Evolutionary conservation across 495 filamentous ascomycete genomes (phyloP).

Genomic region (Aspergillus diversus): DNA sequence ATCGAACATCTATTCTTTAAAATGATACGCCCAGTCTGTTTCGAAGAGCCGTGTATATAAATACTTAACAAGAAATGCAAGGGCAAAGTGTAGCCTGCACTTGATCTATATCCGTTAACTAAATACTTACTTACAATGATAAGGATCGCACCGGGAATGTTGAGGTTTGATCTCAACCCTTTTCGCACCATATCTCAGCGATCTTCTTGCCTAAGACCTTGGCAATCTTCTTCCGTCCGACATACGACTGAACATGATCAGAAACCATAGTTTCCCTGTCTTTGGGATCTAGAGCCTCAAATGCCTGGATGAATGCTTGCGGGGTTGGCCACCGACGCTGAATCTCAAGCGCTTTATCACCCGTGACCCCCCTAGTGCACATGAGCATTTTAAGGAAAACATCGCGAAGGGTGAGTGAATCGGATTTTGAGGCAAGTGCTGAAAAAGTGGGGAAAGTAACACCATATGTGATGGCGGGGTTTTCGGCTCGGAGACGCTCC

Average conservation of each 20-base stretch:
- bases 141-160: background rate
- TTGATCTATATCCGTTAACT: background rate
- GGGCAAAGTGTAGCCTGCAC: background rate
- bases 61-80: background rate
- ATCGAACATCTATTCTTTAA: background rate
- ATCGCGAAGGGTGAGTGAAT: constrained; percentile 72
- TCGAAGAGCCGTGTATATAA: no score
- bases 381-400: constrained; percentile 87
- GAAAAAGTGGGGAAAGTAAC: constrained; percentile 76
- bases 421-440: constrained; percentile 72
- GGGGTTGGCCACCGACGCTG: constrained; percentile 77
- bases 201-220: constrained; percentile 68
- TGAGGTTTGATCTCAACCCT: constrained; percentile 15
- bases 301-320: constrained; percentile 68
- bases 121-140: background rate
- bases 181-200: constrained; percentile 71
- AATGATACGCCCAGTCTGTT: no score
- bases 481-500: constrained; percentile 54
- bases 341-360: constrained; percentile 82
- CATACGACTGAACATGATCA: constrained; percentile 53
- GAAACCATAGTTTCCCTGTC: constrained; percentile 54
- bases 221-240: constrained; percentile 70
- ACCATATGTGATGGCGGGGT: constrained; percentile 57
- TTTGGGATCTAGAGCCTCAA: constrained; percentile 56
- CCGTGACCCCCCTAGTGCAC: constrained; percentile 76